Base-by-base conservation (phyloP, 192 early-diverging fungal genomes). In the Cetraspora pellucida region DNA sequence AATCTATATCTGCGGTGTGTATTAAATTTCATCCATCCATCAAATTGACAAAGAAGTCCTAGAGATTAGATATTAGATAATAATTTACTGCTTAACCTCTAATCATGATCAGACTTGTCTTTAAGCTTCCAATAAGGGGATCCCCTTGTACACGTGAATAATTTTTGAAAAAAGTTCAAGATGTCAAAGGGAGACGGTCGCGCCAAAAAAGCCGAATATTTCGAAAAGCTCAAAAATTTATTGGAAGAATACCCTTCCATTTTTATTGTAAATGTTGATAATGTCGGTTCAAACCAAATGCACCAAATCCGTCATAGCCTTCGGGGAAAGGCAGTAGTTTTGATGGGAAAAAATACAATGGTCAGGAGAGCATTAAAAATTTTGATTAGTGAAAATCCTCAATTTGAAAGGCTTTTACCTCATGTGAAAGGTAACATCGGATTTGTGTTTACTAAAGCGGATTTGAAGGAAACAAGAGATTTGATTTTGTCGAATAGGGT, bases 261-360 rank as follows among this genome's bases (percentile, higher is more conserved):
- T 85, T 99, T 99, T 91, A 90, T 99, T 87, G 96, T 98, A 88
- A 96, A 96, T 82, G 98, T 99, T 72, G 98, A 99, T 92, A 99
- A 99, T 93, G 98, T 99, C 89, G 95, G 96, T 82, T 96, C 94
- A 83, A 98, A 98, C 93, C 98, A 99, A 89, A 98, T 99, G 96
- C 98, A 99, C 91, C 91, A 96, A 81, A 94, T 97, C 83, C 93
- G 93, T 88, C 88, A 87, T 82, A 79, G 90, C 67, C 92, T 99
- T 84, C 96, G 98, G 86, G 93, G 94, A 68, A 84, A 92, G 50
- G 95, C 89, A 77, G 93, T 90, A 83, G 90, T 99, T 60, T 92
- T 99, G 72, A 99, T 99, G 98, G 98, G 97, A 81, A 99, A 99
- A 93, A 99, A 99, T 94, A 98, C 98, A 85, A 99, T 98, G 96